Conservation (phyloP, 176 grass and related monocot species). For the Bothriochloa decipiens region DNA sequence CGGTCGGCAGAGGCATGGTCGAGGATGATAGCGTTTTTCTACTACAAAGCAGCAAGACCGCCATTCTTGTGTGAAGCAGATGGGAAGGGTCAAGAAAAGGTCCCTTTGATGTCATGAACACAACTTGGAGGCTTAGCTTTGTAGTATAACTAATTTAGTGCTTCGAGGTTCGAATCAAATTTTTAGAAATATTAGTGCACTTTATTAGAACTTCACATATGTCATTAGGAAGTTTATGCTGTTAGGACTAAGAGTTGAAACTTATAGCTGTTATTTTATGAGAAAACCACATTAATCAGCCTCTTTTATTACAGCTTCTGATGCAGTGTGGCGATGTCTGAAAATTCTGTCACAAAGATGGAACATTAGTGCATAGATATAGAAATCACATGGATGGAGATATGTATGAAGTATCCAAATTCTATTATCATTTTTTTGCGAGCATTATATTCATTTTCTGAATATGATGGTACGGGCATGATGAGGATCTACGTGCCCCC, state of each 20-base stretch:
- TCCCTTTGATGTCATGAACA: constrained; percentile 67
- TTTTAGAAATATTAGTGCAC: neutral
- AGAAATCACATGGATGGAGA: neutral
- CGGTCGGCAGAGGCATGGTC: constrained; percentile 74
- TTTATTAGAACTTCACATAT: constrained; percentile 12
- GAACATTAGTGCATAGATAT: neutral
- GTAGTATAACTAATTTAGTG: neutral
- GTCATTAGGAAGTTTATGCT: neutral
- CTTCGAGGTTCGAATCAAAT: neutral
- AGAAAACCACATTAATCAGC: neutral
- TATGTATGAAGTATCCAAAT: neutral
- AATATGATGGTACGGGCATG: neutral
- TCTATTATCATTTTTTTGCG: neutral
- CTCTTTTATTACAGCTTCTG: neutral
- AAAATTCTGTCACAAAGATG: neutral
- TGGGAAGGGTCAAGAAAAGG: constrained; percentile 72
- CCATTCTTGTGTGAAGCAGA: constrained; percentile 67
- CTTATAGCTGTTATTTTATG: neutral
- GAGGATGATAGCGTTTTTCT: constrained; percentile 93
- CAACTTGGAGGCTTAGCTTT: neutral
- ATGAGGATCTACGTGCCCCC: neutral
- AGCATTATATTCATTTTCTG: neutral
- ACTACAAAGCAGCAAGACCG: constrained; percentile 84
- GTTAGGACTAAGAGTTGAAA: neutral
- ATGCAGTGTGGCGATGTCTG: neutral